Percentiles rank a stretch among this genome's conserved stretches.
These are phyloP conservation scores for Plasmodium cynomolgi DNA, from an alignment of 169 alveolate species.

Conservation along the genomic window DNA sequence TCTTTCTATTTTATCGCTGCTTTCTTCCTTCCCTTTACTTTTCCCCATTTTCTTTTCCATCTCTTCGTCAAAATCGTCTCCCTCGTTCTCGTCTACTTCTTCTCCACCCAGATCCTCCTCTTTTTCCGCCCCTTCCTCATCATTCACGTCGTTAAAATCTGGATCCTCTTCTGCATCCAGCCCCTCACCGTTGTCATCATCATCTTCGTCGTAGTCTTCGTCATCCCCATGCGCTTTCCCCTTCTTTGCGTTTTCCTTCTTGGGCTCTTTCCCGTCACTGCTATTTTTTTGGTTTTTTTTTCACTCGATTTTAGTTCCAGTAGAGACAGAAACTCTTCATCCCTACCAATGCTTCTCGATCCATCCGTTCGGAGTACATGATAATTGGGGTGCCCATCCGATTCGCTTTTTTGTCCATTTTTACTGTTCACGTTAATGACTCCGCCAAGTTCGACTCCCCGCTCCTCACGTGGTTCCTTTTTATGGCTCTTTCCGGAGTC, in stretches of 20 bases:
- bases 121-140: slow-evolving; percentile 11
- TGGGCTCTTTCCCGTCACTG: neutral
- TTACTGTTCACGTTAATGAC: neutral
- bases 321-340: slow-evolving; percentile 47
- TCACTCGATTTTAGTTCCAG: slow-evolving; percentile 18
- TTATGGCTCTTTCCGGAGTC: neutral
- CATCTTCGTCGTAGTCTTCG: neutral
- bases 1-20: neutral
- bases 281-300: neutral
- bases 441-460: neutral
- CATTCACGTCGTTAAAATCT: slow-evolving; percentile 11
- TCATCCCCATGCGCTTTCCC: neutral
- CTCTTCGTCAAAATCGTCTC: neutral
- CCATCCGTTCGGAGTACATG: slow-evolving; percentile 4
- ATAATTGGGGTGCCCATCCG: slow-evolving; percentile 1
- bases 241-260: slow-evolving; percentile 6
- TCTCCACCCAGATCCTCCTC: slow-evolving; percentile 6
- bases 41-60: neutral
- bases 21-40: neutral
- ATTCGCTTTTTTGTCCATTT: neutral
- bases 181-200: slow-evolving; percentile 9
- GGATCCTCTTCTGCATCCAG: neutral
- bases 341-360: neutral
- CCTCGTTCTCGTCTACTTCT: neutral
- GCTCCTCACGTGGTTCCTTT: neutral